Conservation (phyloP, 2,329 filamentous ascomycete species). For the Fusarium oxysporum region DNA sequence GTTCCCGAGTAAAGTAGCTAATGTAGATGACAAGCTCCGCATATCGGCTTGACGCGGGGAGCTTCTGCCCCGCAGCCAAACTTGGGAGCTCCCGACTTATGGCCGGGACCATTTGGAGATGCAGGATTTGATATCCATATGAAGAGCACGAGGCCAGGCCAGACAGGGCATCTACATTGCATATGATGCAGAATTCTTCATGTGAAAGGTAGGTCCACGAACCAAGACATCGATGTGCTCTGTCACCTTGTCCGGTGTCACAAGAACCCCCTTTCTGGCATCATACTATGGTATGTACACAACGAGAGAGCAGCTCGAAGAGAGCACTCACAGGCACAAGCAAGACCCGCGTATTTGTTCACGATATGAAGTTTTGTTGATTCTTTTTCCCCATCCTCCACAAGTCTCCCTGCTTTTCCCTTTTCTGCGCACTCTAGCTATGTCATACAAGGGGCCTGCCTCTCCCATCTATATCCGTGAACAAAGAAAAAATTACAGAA, state of each 20-base stretch:
- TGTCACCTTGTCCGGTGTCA: neutral
- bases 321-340: neutral
- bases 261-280: neutral
- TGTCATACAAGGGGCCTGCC: slow-evolving; percentile 41
- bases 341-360: slow-evolving; percentile 11
- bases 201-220: neutral
- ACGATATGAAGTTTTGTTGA: slow-evolving; percentile 17
- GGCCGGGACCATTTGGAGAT: slow-evolving; percentile 16
- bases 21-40: slow-evolving; percentile 23
- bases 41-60: slow-evolving; percentile 35
- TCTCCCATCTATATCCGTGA: slow-evolving; percentile 40
- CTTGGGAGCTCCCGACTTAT: slow-evolving; percentile 30
- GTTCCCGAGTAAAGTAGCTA: neutral
- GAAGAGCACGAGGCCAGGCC: neutral
- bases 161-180: neutral
- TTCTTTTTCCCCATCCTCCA: slow-evolving; percentile 5
- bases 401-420: slow-evolving; percentile 33
- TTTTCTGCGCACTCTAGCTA: slow-evolving; percentile 40
- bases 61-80: slow-evolving; percentile 29
- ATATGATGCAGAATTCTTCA: neutral
- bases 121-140: slow-evolving; percentile 25
- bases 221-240: neutral
- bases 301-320: neutral
- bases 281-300: neutral
- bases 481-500: slow-evolving; percentile 41